phyloP scores from a whole-genome alignment of 441 rosid species.

The Daphne laureola region DNA sequence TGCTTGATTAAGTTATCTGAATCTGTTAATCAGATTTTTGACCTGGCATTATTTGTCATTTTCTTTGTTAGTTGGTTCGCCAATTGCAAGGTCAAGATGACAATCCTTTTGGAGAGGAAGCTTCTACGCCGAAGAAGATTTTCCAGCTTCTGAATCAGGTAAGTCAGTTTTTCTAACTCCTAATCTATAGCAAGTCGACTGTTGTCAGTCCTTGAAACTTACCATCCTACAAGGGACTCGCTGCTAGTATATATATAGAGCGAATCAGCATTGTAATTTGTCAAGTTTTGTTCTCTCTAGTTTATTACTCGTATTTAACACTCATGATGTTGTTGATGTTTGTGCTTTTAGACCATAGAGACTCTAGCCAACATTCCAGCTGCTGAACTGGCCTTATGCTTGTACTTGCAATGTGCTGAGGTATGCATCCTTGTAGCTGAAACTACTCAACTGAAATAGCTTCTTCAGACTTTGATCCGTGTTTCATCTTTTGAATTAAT shows the following conservation, averaged over 20 bases:
- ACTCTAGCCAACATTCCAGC: constrained; percentile 67
- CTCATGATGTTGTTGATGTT: no score
- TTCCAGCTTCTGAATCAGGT: constrained; percentile 93
- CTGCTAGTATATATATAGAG: no score
- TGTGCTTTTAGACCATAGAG: constrained; percentile 63
- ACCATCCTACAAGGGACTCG: no score
- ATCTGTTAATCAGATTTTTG: no score
- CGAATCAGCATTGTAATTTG: no score
- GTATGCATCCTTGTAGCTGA: constrained; percentile 23
- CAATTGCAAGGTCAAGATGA: constrained; percentile 78
- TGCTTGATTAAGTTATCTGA: background rate
- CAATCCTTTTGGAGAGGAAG: constrained; percentile 87
- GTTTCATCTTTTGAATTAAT: constrained; percentile 16
- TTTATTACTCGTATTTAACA: no score
- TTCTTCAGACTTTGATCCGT: constrained; percentile 12
- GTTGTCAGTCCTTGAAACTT: background rate
- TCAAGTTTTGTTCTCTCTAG: no score
- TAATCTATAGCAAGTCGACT: background rate
- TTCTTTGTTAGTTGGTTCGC: constrained; percentile 47
- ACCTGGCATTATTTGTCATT: background rate
- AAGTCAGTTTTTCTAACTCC: constrained; percentile 11
- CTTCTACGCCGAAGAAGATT: constrained; percentile 67
- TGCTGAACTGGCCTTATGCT: constrained; percentile 77
- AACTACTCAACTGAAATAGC: background rate
- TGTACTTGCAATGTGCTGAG: constrained; percentile 98